These are phyloP conservation scores for Telfairia occidentalis DNA, from an alignment of 331 rosid species.

Conservation along the genomic window DNA sequence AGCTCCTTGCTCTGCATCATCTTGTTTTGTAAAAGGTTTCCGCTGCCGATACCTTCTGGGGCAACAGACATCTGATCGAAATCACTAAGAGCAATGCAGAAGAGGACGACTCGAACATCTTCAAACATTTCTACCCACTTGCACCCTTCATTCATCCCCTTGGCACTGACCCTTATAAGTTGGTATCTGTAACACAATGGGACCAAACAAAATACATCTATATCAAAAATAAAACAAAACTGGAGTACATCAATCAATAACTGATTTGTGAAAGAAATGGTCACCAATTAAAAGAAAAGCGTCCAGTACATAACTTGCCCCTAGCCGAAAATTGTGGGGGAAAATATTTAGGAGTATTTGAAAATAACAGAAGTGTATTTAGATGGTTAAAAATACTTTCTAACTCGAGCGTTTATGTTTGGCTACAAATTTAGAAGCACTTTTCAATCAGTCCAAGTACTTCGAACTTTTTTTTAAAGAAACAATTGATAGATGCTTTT, in stretches of 20 bases:
- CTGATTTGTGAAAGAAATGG: background rate
- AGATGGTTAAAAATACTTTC: background rate
- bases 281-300: background rate
- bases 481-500: background rate
- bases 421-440: background rate
- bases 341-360: background rate
- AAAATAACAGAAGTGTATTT: background rate
- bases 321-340: background rate
- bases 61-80: slow-evolving; percentile 59
- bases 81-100: slow-evolving; percentile 66
- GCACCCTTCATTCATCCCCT: slow-evolving; percentile 89
- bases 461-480: background rate
- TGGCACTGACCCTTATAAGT: slow-evolving; percentile 89
- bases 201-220: background rate
- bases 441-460: background rate
- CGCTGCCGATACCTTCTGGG: slow-evolving; percentile 57
- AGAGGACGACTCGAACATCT: slow-evolving; percentile 82
- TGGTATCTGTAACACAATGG: slow-evolving; percentile 52
- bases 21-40: slow-evolving; percentile 74
- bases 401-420: background rate
- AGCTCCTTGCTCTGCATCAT: slow-evolving; percentile 91
- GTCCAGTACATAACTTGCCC: background rate
- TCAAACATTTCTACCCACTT: slow-evolving; percentile 99
- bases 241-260: background rate
- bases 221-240: background rate